Conservation (phyloP, 805 yeast genomes). For the Starmerella bombi region DNA sequence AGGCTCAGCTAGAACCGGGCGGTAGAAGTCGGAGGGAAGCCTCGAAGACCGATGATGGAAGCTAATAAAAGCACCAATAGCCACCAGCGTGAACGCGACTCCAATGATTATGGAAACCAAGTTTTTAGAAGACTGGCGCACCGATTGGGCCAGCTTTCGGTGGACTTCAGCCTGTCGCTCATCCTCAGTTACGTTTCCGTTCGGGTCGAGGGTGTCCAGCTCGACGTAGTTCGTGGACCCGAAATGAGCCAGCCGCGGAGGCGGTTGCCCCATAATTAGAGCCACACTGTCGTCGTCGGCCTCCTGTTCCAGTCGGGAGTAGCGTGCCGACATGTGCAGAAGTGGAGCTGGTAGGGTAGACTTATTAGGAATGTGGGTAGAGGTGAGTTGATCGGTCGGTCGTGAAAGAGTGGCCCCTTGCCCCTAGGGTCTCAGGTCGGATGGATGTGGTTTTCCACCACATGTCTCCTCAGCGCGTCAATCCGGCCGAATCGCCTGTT, state of each 20-base stretch:
- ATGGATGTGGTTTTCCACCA: background rate
- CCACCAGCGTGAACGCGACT: conserved; percentile 8
- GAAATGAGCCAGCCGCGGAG: conserved; percentile 12
- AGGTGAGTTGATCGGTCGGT: too few relatives aligned
- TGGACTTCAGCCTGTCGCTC: conserved; percentile 2
- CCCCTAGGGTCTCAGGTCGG: too few relatives aligned
- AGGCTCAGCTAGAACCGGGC: conserved; percentile 8
- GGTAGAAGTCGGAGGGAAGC: background rate
- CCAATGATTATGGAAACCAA: conserved; percentile 5
- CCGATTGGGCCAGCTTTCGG: background rate
- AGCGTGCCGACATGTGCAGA: background rate
- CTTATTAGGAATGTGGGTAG: background rate
- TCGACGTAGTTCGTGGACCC: conserved; percentile 17
- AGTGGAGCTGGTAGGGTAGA: background rate
- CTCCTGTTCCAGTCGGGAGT: conserved; percentile 7
- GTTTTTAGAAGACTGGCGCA: conserved; percentile 1
- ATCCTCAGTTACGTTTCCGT: conserved; percentile 8
- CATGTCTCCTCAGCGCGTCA: background rate
- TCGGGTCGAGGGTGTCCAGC: conserved; percentile 19
- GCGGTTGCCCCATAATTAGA: conserved; percentile 15
- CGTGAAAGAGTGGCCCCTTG: too few relatives aligned
- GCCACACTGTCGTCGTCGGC: conserved; percentile 20
- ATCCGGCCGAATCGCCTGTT: background rate
- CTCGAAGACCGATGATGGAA: background rate
- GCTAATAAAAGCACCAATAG: conserved; percentile 4